Percentiles rank a stretch among this genome's conserved stretches.
Conservation (phyloP, 2,329 filamentous ascomycete genomes). For the Zymoseptoria ardabiliae region DNA sequence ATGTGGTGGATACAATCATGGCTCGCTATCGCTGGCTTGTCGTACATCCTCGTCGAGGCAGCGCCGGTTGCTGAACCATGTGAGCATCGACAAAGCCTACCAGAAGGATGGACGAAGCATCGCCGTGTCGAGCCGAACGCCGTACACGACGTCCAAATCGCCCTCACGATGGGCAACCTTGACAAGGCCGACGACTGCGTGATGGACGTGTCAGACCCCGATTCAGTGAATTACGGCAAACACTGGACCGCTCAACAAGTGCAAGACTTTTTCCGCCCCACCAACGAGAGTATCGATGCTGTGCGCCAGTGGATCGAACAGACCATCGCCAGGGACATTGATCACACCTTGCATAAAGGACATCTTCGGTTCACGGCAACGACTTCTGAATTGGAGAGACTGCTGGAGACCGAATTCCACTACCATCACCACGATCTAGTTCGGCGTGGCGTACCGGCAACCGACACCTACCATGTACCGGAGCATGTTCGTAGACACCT, state of each 20-base stretch:
- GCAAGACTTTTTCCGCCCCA: slow-evolving; percentile 23
- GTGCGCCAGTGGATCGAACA: slow-evolving; percentile 35
- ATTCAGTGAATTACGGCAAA: slow-evolving; percentile 36
- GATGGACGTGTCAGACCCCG: slow-evolving; percentile 31
- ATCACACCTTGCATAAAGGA: slow-evolving; percentile 29
- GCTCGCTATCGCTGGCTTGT: too few species aligned
- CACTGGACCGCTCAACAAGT: slow-evolving; percentile 33
- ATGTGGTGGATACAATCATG: too few species aligned
- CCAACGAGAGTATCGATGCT: slow-evolving; percentile 32
- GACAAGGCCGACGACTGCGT: slow-evolving; percentile 19
- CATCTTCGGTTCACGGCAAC: slow-evolving; percentile 41
- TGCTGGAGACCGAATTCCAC: slow-evolving; percentile 47
- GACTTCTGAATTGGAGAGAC: slow-evolving; percentile 32
- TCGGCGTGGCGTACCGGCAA: slow-evolving; percentile 36
- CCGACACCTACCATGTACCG: slow-evolving; percentile 43
- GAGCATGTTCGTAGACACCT: slow-evolving; percentile 42
- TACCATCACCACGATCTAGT: slow-evolving; percentile 51
- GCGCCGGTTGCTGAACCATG: too few species aligned
- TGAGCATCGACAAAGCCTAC: background rate
- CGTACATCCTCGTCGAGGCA: too few species aligned
- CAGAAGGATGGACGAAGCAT: slow-evolving; percentile 27
- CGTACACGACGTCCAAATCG: slow-evolving; percentile 20
- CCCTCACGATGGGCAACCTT: slow-evolving; percentile 19
- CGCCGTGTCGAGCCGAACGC: slow-evolving; percentile 17
- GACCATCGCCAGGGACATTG: slow-evolving; percentile 27